A percentile compares a stretch with the other conserved stretches of the same genome.
Conservation (phyloP, 805 yeast genomes). For the Maudiozyma barnettii region DNA sequence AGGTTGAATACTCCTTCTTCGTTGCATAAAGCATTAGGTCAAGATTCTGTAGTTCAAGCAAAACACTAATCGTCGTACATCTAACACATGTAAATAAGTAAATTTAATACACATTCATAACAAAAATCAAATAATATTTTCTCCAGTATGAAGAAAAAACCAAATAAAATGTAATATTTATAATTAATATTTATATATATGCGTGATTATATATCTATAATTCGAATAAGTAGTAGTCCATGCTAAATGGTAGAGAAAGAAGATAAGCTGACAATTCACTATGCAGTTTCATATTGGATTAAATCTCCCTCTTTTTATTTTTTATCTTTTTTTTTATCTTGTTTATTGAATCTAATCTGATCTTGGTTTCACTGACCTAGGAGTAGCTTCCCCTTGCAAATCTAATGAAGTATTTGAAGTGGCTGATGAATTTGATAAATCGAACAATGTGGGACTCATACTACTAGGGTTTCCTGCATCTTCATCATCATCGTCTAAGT, state of each 20-base stretch:
- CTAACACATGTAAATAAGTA: not conserved
- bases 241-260: too few relatives aligned
- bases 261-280: too few relatives aligned
- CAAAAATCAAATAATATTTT: too few relatives aligned
- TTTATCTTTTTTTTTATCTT: too few relatives aligned
- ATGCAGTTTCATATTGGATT: too few relatives aligned
- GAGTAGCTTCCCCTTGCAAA: constrained; percentile 2
- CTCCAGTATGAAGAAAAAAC: too few relatives aligned
- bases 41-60: constrained; percentile 17
- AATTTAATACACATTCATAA: too few relatives aligned
- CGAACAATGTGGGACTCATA: constrained; percentile 27
- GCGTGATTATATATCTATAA: too few relatives aligned
- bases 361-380: constrained; percentile 4
- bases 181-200: too few relatives aligned
- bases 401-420: constrained; percentile 30
- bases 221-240: too few relatives aligned
- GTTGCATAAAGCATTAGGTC: constrained; percentile 36
- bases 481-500: constrained; percentile 4
- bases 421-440: constrained; percentile 24
- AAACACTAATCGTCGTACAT: constrained; percentile 1
- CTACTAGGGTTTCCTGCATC: constrained; percentile 7
- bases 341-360: not conserved
- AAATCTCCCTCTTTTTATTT: too few relatives aligned
- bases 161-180: too few relatives aligned
- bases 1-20: constrained; percentile 50